phyloP scores from a whole-genome alignment of 2,329 filamentous ascomycete species.

The Phyllosticta citribraziliensis region DNA sequence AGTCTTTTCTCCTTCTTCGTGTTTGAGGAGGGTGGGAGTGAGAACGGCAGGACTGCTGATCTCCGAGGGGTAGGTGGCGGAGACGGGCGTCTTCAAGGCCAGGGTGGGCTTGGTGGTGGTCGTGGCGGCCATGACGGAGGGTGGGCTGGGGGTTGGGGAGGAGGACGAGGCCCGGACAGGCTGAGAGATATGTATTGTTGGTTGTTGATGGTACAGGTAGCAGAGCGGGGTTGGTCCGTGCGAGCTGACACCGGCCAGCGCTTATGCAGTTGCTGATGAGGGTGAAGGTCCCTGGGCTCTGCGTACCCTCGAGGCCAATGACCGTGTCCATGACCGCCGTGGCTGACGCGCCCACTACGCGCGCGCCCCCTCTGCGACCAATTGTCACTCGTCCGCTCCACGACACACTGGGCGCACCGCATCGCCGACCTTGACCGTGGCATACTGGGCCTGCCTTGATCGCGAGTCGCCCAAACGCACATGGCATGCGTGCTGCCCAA shows the following conservation, averaged over 20 bases:
- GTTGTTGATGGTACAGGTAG: background rate
- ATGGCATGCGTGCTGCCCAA: slow-evolving; percentile 64
- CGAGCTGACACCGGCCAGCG: background rate
- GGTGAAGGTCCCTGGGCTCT: slow-evolving; percentile 16
- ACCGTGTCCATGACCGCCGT: background rate
- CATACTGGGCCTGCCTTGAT: slow-evolving; percentile 21
- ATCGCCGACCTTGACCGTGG: slow-evolving; percentile 31
- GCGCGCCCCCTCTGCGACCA: background rate
- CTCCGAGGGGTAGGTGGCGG: slow-evolving; percentile 47
- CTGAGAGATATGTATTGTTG: background rate
- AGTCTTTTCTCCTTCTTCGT: slow-evolving; percentile 54
- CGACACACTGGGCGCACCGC: slow-evolving; percentile 12
- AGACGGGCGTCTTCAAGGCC: slow-evolving; percentile 47
- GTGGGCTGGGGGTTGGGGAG: background rate
- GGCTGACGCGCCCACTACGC: background rate
- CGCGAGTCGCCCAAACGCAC: slow-evolving; percentile 19
- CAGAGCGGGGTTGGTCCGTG: slow-evolving; percentile 6
- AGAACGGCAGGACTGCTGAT: slow-evolving; percentile 56
- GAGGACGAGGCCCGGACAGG: background rate
- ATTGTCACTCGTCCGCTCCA: background rate
- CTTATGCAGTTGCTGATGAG: slow-evolving; percentile 12
- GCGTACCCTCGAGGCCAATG: slow-evolving; percentile 9
- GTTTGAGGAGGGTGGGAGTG: slow-evolving; percentile 56
- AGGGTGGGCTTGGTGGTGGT: slow-evolving; percentile 32
- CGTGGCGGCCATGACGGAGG: slow-evolving; percentile 24